These are phyloP conservation scores for Poa annua DNA, from an alignment of 176 grass and related monocot genomes.

Conservation along the genomic window DNA sequence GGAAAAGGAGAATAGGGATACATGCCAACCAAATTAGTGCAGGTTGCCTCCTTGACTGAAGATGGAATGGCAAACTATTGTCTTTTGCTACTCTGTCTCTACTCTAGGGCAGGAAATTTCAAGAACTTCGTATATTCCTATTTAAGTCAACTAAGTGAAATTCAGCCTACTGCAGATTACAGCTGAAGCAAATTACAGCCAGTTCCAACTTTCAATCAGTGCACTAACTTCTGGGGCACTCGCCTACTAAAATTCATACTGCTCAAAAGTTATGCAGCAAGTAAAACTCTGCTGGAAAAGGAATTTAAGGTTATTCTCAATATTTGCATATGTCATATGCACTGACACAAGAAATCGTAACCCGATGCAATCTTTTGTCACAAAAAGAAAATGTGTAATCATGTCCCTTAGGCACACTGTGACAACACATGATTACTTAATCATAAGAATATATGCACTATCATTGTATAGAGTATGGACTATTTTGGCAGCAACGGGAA, in stretches of 20 bases:
- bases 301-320: neutral
- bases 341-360: slow-evolving; percentile 1
- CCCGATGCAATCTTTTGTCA: neutral
- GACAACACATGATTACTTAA: slow-evolving; percentile 12
- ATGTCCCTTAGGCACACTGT: slow-evolving; percentile 21
- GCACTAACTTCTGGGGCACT: slow-evolving; percentile 14
- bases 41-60: neutral
- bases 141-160: neutral
- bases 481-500: slow-evolving; percentile 17
- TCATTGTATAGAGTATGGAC: neutral
- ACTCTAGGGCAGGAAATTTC: neutral
- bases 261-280: neutral
- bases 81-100: slow-evolving; percentile 1
- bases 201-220: neutral
- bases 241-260: neutral
- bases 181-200: slow-evolving; percentile 29
- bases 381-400: slow-evolving; percentile 21
- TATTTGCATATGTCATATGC: neutral
- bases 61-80: neutral
- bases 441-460: neutral
- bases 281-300: neutral
- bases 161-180: slow-evolving; percentile 10
- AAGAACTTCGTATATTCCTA: neutral
- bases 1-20: slow-evolving; percentile 5
- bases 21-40: slow-evolving; percentile 1